A percentile compares a stretch with the other conserved stretches of the same genome.
phyloP scores from a whole-genome alignment of 2,329 filamentous ascomycete genomes.

The Paecilomyces sp. region DNA sequence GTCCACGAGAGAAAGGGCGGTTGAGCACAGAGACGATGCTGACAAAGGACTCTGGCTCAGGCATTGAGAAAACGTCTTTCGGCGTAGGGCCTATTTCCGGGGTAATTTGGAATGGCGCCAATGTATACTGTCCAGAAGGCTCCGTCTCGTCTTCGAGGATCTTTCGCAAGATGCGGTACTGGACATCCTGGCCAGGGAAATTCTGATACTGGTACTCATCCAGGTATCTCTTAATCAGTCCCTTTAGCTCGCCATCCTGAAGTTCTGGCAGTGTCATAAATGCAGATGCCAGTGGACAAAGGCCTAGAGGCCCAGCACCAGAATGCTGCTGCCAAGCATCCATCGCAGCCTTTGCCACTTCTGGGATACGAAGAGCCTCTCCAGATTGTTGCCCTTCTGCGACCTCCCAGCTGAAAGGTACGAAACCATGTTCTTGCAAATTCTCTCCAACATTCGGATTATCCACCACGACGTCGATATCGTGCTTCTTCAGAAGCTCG shows the following conservation, averaged over 20 bases:
- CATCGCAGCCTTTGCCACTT: slow-evolving; percentile 2
- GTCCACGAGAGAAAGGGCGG: slow-evolving; percentile 23
- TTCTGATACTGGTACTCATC: not conserved
- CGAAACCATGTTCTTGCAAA: slow-evolving; percentile 18
- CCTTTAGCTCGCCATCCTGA: not conserved
- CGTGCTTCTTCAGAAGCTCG: slow-evolving; percentile 24
- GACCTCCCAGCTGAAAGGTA: slow-evolving; percentile 6
- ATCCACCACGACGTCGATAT: slow-evolving; percentile 29
- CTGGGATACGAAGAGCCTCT: not conserved
- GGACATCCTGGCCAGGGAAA: not conserved
- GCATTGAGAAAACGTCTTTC: slow-evolving; percentile 9
- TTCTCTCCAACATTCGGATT: slow-evolving; percentile 34
- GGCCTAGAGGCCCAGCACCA: slow-evolving; percentile 2
- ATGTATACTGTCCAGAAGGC: not conserved
- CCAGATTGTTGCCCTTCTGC: not conserved
- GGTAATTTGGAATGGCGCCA: not conserved
- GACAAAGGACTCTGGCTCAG: slow-evolving; percentile 16
- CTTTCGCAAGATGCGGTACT: not conserved
- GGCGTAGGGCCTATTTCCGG: slow-evolving; percentile 5
- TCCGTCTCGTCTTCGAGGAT: not conserved
- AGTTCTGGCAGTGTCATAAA: slow-evolving; percentile 2
- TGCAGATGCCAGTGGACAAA: slow-evolving; percentile 1
- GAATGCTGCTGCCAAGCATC: slow-evolving; percentile 3
- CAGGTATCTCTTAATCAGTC: not conserved
- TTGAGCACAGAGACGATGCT: slow-evolving; percentile 19